Conservation (phyloP, 192 early-diverging fungal species). For the Spizellomyces punctatus region DNA sequence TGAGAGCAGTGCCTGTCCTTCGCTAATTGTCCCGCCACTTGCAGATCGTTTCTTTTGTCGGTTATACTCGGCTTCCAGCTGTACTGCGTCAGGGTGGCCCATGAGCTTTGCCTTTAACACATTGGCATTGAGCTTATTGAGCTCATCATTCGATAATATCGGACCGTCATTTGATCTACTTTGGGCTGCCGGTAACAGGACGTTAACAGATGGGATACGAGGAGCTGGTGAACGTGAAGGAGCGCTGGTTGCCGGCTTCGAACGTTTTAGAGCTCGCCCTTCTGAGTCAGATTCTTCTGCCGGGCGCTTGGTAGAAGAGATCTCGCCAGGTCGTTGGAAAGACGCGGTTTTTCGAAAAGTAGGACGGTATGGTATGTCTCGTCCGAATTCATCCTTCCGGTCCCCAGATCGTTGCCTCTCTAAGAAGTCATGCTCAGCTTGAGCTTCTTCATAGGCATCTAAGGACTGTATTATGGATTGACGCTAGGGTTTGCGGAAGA, state of each 20-base stretch:
- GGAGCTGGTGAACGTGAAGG: slow-evolving; percentile 2
- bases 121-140: slow-evolving; percentile 85
- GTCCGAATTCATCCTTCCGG: slow-evolving; percentile 21
- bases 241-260: too few relatives aligned
- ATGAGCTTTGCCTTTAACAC: slow-evolving; percentile 80
- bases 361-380: slow-evolving; percentile 26
- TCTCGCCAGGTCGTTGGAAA: slow-evolving; percentile 22
- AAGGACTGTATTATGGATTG: slow-evolving; percentile 46
- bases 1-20: slow-evolving; percentile 44
- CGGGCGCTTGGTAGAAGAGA: neutral
- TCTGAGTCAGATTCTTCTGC: too few relatives aligned
- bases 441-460: slow-evolving; percentile 65
- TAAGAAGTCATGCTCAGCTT: slow-evolving; percentile 66
- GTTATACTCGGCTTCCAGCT: slow-evolving; percentile 77
- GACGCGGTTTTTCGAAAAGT: slow-evolving; percentile 14
- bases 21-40: neutral
- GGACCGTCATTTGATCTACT: slow-evolving; percentile 13
- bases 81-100: slow-evolving; percentile 50
- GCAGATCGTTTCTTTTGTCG: slow-evolving; percentile 49
- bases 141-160: slow-evolving; percentile 58
- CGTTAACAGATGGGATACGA: neutral
- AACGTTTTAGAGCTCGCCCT: too few relatives aligned
- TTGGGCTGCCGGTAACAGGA: neutral
- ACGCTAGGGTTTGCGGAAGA: neutral
- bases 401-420: slow-evolving; percentile 39